Conservation (phyloP, 2,329 filamentous ascomycete species). For the Tolypocladium sp. region DNA sequence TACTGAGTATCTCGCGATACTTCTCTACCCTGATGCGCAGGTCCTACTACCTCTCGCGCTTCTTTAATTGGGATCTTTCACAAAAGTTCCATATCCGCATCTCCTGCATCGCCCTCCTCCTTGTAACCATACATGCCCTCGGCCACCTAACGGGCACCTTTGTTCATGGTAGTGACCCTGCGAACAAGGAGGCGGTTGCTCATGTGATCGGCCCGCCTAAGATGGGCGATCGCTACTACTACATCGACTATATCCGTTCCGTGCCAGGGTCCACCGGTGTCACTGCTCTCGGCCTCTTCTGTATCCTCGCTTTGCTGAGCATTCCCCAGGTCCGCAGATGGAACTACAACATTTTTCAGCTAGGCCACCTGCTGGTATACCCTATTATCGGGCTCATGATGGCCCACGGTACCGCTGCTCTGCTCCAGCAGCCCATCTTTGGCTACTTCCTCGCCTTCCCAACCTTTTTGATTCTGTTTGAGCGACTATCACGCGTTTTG, state of each 20-base stretch:
- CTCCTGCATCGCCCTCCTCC: slow-evolving; percentile 36
- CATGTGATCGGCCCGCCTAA: slow-evolving; percentile 6
- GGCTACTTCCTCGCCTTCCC: slow-evolving; percentile 48
- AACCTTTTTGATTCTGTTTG: slow-evolving; percentile 38
- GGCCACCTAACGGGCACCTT: slow-evolving; percentile 46
- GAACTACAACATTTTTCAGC: slow-evolving; percentile 49
- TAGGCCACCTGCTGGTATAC: slow-evolving; percentile 48
- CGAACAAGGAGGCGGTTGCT: slow-evolving; percentile 34
- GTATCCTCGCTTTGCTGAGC: slow-evolving; percentile 35
- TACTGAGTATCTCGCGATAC: slow-evolving; percentile 49
- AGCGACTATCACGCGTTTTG: slow-evolving; percentile 34
- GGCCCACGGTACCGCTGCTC: slow-evolving; percentile 40
- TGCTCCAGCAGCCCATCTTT: slow-evolving; percentile 47
- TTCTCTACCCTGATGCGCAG: slow-evolving; percentile 41
- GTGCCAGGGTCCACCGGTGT: slow-evolving; percentile 43
- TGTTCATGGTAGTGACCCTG: slow-evolving; percentile 34
- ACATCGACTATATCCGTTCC: slow-evolving; percentile 11
- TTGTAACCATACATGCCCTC: slow-evolving; percentile 44
- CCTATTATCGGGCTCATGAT: slow-evolving; percentile 46
- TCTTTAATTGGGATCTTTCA: slow-evolving; percentile 48
- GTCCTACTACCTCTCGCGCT: slow-evolving; percentile 41
- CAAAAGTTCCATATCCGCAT: slow-evolving; percentile 48
- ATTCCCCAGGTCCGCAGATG: slow-evolving; percentile 39
- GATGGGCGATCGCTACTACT: background rate
- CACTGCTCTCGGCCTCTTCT: slow-evolving; percentile 38